Conservation (phyloP, 2,329 filamentous ascomycete genomes). For the Neopestalotiopsis clavispora region DNA sequence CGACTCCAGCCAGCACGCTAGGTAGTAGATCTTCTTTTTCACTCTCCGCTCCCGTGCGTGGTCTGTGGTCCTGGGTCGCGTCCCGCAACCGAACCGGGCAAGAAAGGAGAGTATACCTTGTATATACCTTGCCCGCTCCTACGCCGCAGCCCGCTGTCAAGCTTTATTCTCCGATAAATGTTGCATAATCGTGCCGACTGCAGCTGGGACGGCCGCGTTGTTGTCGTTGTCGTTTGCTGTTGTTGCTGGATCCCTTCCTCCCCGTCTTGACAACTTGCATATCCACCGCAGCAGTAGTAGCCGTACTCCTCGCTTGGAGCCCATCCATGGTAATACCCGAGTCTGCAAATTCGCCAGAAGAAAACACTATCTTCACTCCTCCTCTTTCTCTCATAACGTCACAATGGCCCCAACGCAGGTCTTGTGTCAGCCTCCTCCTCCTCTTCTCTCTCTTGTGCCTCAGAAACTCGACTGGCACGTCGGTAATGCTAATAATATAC, state of each 20-base stretch:
- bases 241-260: no score
- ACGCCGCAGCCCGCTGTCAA: constrained; percentile 9
- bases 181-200: constrained; percentile 4
- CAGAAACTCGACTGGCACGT: constrained; percentile 3
- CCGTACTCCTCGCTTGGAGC: not conserved
- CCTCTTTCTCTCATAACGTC: not conserved
- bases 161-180: constrained; percentile 11
- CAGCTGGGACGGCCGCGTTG: constrained; percentile 1
- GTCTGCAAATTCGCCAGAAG: not conserved
- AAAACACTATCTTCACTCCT: not conserved
- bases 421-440: constrained; percentile 13
- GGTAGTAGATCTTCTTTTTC: not conserved
- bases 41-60: not conserved
- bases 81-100: not conserved
- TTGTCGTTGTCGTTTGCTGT: not conserved
- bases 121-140: not conserved
- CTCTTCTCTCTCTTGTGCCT: constrained; percentile 16
- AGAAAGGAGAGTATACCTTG: constrained; percentile 8
- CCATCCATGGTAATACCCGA: not conserved
- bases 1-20: not conserved
- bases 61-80: not conserved
- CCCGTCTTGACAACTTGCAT: not conserved
- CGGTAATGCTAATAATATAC: constrained; percentile 16
- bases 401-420: constrained; percentile 17
- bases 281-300: not conserved